Evolutionary conservation across 805 yeast species (phyloP), one percentile per base, ranked within the genome.

Genomic region (Sugiyamaella smithiae): DNA sequence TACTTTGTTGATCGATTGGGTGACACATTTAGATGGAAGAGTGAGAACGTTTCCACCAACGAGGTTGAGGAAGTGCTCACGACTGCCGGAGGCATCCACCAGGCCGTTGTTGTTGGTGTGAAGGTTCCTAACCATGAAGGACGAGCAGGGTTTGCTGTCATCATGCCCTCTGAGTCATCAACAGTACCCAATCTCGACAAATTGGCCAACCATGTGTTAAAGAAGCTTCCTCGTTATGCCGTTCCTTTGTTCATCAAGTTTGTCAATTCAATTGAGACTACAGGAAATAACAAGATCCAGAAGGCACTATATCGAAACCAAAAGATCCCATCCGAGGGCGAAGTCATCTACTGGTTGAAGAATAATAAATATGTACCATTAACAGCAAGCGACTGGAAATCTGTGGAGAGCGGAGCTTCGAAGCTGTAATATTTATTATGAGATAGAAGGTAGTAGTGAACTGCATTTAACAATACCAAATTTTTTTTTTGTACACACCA

Each of bases 1-100:
- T 88, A 84, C 67, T 90, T 90, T 66, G 88, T 89, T 40, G 98
- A 90, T 71, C 74, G 98, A 61, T 69, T 91, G 61, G 98, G 98
- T 36, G 98, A 90, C 63, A 91, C 97, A 0, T 90, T 86, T 71
- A 76, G 98, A 58, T 90, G 98, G 98, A 91, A 88, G 69, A 85
- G 95, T 1, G 98, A 90, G 69, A 90, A 90, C 65, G 97, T 91
- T 8, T 82, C 93, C 14, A 89, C 97, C 11, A 83, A 90, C 28
- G 97, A 90, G 69, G 97, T 90, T 33, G 97, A 91, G 63, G 85
- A 84, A 61, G 63, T 70, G 43, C 50, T 68, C 3, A 64, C 70
- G 24, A 69, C 65, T 20, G 53, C 63, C 26, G 65, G 67, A 19
- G 69, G 67, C 20, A 56, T 67, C 22, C 70, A 85, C 42, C 75